Evolutionary conservation across 2,329 filamentous ascomycete species (phyloP).

Genomic region (Teratosphaeria zuluensis): DNA sequence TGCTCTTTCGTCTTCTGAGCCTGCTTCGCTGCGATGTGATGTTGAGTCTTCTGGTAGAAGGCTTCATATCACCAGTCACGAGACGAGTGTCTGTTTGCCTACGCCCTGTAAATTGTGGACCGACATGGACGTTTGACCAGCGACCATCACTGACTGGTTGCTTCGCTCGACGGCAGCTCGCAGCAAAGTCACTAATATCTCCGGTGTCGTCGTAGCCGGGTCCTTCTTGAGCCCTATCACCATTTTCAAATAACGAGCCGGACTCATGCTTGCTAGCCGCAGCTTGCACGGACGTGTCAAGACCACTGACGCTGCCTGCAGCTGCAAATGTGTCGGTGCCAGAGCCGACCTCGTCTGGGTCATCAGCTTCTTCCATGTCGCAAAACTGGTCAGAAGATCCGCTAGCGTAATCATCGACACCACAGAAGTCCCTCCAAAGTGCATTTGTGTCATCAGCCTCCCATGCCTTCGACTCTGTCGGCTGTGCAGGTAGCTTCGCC

Average conservation of each 20-base stretch:
- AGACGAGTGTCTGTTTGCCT: background rate
- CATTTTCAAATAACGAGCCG: background rate
- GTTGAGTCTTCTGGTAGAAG: background rate
- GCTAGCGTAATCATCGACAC: conserved; percentile 11
- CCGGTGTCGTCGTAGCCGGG: background rate
- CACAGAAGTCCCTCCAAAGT: conserved; percentile 17
- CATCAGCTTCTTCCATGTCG: background rate
- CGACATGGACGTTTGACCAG: background rate
- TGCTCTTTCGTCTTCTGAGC: background rate
- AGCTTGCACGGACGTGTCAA: conserved; percentile 7
- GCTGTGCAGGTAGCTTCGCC: background rate
- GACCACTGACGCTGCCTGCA: conserved; percentile 2
- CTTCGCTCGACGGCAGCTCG: background rate
- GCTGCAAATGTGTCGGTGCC: background rate
- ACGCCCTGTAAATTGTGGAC: background rate
- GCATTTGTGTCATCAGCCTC: conserved; percentile 9
- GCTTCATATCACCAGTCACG: background rate
- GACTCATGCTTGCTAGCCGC: background rate
- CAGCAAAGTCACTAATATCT: background rate
- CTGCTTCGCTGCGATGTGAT: background rate
- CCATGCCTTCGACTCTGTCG: background rate
- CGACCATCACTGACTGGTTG: background rate
- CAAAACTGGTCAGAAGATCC: conserved; percentile 3
- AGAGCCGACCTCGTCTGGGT: background rate
- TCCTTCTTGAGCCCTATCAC: background rate